These are phyloP conservation scores for Tanacetum coccineum DNA, from an alignment of 129 eudicot species.

Conservation along the genomic window DNA sequence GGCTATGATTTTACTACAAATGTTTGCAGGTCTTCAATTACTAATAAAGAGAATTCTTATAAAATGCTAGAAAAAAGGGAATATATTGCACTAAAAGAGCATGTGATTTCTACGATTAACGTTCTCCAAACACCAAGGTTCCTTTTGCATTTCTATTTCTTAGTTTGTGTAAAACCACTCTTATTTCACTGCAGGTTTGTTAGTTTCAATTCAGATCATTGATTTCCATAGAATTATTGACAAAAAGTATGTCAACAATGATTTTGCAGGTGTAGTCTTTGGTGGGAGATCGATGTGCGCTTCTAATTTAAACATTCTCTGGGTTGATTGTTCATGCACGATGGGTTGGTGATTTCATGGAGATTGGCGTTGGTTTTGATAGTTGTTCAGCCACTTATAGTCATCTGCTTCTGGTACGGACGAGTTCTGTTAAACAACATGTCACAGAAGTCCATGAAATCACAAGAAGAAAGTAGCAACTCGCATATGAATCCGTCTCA, in stretches of 20 bases:
- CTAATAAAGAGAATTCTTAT: background rate
- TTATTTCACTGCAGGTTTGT: no score
- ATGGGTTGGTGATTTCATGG: slow-evolving; percentile 81
- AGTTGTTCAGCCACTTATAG: slow-evolving; percentile 65
- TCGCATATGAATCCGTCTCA: slow-evolving; percentile 81
- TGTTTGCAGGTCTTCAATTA: background rate
- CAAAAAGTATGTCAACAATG: background rate
- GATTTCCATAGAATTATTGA: background rate
- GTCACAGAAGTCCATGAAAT: slow-evolving; percentile 63
- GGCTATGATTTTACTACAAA: slow-evolving; percentile 42
- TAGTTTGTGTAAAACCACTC: no score
- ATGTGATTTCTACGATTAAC: background rate
- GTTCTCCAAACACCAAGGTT: no score
- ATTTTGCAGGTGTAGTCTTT: slow-evolving; percentile 64
- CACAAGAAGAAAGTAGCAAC: slow-evolving; percentile 83
- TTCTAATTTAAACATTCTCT: slow-evolving; percentile 61
- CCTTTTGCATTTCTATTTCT: no score
- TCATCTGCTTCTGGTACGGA: slow-evolving; percentile 40
- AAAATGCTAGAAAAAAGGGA: no score
- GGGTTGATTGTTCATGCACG: slow-evolving; percentile 57
- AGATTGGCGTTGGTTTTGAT: slow-evolving; percentile 48
- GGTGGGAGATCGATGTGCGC: slow-evolving; percentile 73
- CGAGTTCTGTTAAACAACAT: slow-evolving; percentile 40
- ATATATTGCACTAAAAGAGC: no score
- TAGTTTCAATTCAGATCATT: background rate